phyloP scores from a whole-genome alignment of 805 yeast species.

The Starmera caribaea region DNA sequence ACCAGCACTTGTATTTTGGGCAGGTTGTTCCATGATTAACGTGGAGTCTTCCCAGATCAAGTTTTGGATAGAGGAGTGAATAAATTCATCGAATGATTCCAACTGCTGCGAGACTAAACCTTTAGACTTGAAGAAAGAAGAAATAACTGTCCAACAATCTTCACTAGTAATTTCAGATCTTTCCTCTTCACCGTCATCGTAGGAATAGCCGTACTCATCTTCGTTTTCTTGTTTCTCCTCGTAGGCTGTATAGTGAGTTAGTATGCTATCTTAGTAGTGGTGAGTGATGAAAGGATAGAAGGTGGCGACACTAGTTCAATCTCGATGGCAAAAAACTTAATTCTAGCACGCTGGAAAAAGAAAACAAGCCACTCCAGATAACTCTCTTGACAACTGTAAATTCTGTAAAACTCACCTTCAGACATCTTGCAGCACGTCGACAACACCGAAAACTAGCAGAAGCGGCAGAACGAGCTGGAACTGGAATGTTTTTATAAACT shows the following conservation, averaged over 20 bases:
- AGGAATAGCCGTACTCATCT: constrained; percentile 55
- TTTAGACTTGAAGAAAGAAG: constrained; percentile 91
- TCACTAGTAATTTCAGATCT: constrained; percentile 65
- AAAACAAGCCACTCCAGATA: too few species aligned
- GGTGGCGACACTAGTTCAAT: too few species aligned
- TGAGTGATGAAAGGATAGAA: background rate
- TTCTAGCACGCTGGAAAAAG: too few species aligned
- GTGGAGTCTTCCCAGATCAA: constrained; percentile 94
- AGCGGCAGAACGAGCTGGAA: too few species aligned
- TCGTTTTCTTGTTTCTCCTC: constrained; percentile 10
- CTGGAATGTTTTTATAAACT: too few species aligned
- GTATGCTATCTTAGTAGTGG: background rate
- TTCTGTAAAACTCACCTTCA: constrained; percentile 1
- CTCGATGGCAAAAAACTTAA: too few species aligned
- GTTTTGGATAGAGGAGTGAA: constrained; percentile 93
- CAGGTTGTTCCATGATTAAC: constrained; percentile 92
- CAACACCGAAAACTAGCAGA: too few species aligned
- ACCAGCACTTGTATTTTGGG: constrained; percentile 87
- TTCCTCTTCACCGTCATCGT: constrained; percentile 50
- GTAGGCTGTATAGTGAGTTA: constrained; percentile 18
- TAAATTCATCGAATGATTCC: constrained; percentile 97
- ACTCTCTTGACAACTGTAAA: too few species aligned
- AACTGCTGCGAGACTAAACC: constrained; percentile 97
- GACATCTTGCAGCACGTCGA: background rate
- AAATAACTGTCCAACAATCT: constrained; percentile 98